Conservation (phyloP, 1,284 basidiomycete species). For the Puccinia triticina region DNA sequence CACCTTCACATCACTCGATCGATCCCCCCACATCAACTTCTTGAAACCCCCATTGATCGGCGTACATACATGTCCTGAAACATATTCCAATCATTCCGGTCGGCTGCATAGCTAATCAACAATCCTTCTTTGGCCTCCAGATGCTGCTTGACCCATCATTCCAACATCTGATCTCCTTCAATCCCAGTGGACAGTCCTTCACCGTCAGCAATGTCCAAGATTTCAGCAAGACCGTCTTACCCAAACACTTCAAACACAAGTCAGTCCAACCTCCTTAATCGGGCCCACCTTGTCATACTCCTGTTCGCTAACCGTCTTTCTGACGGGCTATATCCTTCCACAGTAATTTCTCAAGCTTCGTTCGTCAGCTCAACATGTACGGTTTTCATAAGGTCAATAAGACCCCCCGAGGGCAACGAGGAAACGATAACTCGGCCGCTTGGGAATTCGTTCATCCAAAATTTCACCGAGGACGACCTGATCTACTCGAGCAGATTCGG, state of each 20-base stretch:
- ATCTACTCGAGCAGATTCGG: conserved; percentile 81
- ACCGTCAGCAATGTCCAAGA: conserved; percentile 58
- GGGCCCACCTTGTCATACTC: neutral
- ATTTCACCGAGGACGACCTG: conserved; percentile 77
- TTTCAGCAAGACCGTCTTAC: conserved; percentile 59
- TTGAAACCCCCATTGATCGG: neutral
- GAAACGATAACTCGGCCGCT: conserved; percentile 75
- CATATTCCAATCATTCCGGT: too few relatives aligned
- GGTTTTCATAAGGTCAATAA: conserved; percentile 63
- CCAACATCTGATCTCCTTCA: conserved; percentile 53
- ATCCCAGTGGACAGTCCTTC: conserved; percentile 50
- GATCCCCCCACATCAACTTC: neutral
- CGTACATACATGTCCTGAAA: too few relatives aligned
- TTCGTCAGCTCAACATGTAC: conserved; percentile 87
- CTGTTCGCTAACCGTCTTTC: too few relatives aligned
- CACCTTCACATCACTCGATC: conserved; percentile 1
- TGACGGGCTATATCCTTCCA: too few relatives aligned
- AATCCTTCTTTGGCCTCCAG: neutral
- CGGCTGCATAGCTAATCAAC: too few relatives aligned
- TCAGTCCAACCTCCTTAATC: conserved; percentile 20
- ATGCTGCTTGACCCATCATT: conserved; percentile 52
- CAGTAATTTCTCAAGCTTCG: conserved; percentile 79
- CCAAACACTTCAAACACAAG: conserved; percentile 61
- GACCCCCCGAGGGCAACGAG: conserved; percentile 79
- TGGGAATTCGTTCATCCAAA: conserved; percentile 89